Base-by-base conservation (phyloP, 208 protist species). In the Naegleria gruberi region DNA sequence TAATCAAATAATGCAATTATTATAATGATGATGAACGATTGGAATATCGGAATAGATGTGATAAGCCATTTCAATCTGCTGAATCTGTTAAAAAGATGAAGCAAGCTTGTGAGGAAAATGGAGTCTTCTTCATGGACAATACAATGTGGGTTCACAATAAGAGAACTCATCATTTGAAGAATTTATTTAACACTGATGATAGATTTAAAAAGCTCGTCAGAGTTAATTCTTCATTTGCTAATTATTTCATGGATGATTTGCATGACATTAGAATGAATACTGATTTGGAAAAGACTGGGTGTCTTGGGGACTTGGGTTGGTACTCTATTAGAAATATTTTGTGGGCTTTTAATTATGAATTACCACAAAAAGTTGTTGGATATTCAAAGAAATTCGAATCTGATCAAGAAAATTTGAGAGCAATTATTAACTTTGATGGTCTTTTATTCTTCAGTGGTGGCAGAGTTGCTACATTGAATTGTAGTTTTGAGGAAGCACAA, bases 71-170 rank as follows among this genome's bases (percentile, higher is more conserved):
- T 65, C 17, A 10, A 43, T 40, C 4, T 88, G 84, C 45, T 12
- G 0, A 65, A 43, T 41, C 41, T 30, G 84, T 88, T 7, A 51
- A 41, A 65, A 41, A 88, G 26, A 90, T 90, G 23, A 43, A 19
- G 7, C 12, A 90, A 41, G 17, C 55, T 12, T 90, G 88, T 42
- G 65, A 82, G 30, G 55, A 85, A 17, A 85, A 83, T 55, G 88
- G 88, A 45, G 88, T 90, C 7, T 41, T 45, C 10, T 90, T 90
- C 37, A 90, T 90, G 88, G 88, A 90, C 46, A 88, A 88, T 42
- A 65, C 45, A 6, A 88, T 88, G 84, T 88, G 43, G 43, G 26
- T 65, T 26, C 84, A 88, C 65, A 41, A 88, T 26, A 88, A 88
- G 45, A 51, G 41, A n/a, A 87, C 41, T 41, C 7, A 41, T 15